These are phyloP conservation scores for Didymella sp. DNA, from an alignment of 2,329 filamentous ascomycete species.

Conservation along the genomic window DNA sequence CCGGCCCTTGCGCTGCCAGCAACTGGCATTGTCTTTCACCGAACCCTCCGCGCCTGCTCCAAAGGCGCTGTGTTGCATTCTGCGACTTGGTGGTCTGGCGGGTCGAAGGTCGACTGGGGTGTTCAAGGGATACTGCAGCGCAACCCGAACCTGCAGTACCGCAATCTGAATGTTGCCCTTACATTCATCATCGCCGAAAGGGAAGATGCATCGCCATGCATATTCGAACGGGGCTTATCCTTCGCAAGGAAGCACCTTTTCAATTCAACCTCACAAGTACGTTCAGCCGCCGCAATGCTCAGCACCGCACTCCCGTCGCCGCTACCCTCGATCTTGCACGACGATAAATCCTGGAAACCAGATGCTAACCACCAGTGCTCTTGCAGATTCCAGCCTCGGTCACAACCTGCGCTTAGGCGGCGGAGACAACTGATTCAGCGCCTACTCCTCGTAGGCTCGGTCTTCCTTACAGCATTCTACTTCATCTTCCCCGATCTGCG, in stretches of 20 bases:
- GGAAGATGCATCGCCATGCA: constrained; percentile 88
- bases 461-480: constrained; percentile 68
- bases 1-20: constrained; percentile 21
- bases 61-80: constrained; percentile 23
- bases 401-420: constrained; percentile 74
- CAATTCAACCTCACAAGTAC: constrained; percentile 89
- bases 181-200: constrained; percentile 60
- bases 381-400: constrained; percentile 81
- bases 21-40: constrained; percentile 22
- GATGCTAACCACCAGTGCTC: constrained; percentile 43
- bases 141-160: constrained; percentile 33
- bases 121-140: constrained; percentile 45
- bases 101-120: constrained; percentile 46
- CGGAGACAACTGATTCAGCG: constrained; percentile 76
- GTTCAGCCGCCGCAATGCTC: constrained; percentile 44
- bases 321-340: constrained; percentile 29
- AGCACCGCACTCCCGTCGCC: constrained; percentile 27
- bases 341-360: constrained; percentile 27
- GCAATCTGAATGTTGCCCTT: constrained; percentile 65
- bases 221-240: constrained; percentile 84
- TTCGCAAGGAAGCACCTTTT: constrained; percentile 72
- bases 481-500: constrained; percentile 78
- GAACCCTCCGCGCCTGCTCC: constrained; percentile 11
- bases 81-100: constrained; percentile 39
- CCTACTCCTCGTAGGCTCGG: constrained; percentile 63